Conservation (phyloP, 75 land plant species). For the Ceratopteris richardii region DNA sequence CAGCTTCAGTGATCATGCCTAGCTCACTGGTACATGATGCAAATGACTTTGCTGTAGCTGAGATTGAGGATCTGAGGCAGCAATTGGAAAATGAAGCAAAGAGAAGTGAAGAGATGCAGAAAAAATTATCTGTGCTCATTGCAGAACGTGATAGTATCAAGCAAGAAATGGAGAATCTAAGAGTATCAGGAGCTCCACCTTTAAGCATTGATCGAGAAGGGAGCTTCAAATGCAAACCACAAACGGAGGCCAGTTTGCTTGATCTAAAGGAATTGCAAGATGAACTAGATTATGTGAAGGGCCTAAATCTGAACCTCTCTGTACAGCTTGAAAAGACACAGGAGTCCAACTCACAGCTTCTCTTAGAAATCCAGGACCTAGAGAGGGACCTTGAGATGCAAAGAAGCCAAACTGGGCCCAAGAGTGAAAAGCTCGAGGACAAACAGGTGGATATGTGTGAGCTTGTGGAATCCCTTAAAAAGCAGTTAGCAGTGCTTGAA, state of each 20-base stretch:
- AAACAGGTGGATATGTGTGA: conserved; percentile 1
- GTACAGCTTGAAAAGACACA: conserved; percentile 84
- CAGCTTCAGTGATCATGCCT: not conserved
- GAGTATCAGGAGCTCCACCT: not conserved
- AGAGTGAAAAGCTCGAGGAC: not conserved
- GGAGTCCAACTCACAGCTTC: conserved; percentile 70
- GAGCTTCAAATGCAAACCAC: conserved; percentile 2
- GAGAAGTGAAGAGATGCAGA: conserved; percentile 7
- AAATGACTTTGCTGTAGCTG: conserved; percentile 2
- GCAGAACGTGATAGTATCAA: conserved; percentile 25
- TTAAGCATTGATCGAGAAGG: not conserved
- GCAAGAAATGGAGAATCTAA: conserved; percentile 20
- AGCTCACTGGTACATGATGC: not conserved
- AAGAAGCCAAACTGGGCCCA: not conserved
- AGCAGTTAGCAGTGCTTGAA: conserved; percentile 29
- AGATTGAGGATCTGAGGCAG: conserved; percentile 19
- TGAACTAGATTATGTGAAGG: conserved; percentile 66
- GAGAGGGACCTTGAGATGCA: conserved; percentile 29
- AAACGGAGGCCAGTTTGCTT: not conserved
- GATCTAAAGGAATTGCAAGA: conserved; percentile 61
- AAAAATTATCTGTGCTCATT: conserved; percentile 11
- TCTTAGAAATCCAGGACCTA: conserved; percentile 67
- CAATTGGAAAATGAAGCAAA: conserved; percentile 12
- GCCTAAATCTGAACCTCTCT: conserved; percentile 48
- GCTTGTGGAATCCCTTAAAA: conserved; percentile 16